Evolutionary conservation across 345 rosid species (phyloP).

Genomic region (Abelmoschus esculentus): DNA sequence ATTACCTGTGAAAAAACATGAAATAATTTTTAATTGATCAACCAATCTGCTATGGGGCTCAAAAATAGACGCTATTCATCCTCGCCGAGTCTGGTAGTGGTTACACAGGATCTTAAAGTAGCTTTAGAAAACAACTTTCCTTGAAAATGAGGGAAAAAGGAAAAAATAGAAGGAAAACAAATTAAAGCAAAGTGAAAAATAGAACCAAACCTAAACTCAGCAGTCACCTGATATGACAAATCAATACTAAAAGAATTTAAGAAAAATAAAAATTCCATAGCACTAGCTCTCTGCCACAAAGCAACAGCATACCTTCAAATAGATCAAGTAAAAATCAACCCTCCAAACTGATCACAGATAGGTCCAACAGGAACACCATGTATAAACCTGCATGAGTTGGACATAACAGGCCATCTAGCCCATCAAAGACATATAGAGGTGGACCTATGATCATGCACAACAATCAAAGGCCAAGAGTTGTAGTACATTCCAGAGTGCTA

Average conservation of each 20-base stretch:
- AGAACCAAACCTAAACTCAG: background rate
- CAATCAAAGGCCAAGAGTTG: slow-evolving; percentile 9
- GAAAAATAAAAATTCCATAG: slow-evolving; percentile 13
- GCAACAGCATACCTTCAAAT: slow-evolving; percentile 42
- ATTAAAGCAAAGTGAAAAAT: background rate
- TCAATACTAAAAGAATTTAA: slow-evolving; percentile 13
- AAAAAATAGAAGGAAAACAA: slow-evolving; percentile 1
- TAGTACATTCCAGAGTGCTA: background rate
- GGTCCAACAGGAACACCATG: slow-evolving; percentile 35
- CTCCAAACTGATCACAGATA: slow-evolving; percentile 29
- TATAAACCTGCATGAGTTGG: slow-evolving; percentile 43
- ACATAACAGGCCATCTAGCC: slow-evolving; percentile 36
- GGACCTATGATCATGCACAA: slow-evolving; percentile 21
- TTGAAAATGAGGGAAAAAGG: slow-evolving; percentile 5
- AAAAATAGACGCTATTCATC: slow-evolving; percentile 11
- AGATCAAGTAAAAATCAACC: slow-evolving; percentile 27
- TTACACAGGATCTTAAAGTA: slow-evolving; percentile 8
- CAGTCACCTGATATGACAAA: background rate
- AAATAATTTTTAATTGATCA: slow-evolving; percentile 3
- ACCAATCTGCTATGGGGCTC: slow-evolving; percentile 6
- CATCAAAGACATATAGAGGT: slow-evolving; percentile 23
- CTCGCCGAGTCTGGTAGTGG: background rate
- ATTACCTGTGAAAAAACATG: slow-evolving; percentile 19
- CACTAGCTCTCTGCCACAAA: slow-evolving; percentile 19
- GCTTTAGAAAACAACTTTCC: slow-evolving; percentile 11